These are phyloP conservation scores for Trichosanthes cucumerina DNA, from an alignment of 306 rosid species.

Conservation along the genomic window DNA sequence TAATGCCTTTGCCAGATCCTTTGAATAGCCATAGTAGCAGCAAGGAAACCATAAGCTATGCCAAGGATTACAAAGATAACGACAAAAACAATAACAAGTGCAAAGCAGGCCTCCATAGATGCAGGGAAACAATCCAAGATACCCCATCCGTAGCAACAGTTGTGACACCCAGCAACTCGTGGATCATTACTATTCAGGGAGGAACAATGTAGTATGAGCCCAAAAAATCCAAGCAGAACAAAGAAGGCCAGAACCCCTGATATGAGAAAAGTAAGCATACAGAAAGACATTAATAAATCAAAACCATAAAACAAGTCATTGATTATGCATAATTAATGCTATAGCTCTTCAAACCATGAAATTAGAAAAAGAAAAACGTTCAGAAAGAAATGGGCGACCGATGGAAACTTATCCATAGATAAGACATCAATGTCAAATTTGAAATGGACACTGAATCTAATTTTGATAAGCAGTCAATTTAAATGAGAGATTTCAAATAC, in stretches of 20 bases:
- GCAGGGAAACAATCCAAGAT: constrained; percentile 98
- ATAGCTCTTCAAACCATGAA: not conserved
- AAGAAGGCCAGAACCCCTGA: constrained; percentile 93
- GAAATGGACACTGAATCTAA: not conserved
- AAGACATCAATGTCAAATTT: not conserved
- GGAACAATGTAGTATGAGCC: constrained; percentile 91
- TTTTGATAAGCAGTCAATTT: not conserved
- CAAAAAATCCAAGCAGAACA: constrained; percentile 91
- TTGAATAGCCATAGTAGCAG: constrained; percentile 94
- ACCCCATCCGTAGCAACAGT: constrained; percentile 99
- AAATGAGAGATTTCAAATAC: not conserved
- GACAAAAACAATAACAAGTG: constrained; percentile 78
- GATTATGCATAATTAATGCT: not conserved
- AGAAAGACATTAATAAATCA: not conserved
- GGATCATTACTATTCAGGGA: constrained; percentile 79
- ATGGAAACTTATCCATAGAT: not conserved
- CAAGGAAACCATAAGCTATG: constrained; percentile 94
- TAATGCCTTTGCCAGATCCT: constrained; percentile 99
- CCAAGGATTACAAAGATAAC: constrained; percentile 97
- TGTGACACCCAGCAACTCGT: constrained; percentile 95
- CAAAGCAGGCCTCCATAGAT: constrained; percentile 99
- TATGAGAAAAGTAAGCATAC: not conserved
- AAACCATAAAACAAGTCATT: not conserved
- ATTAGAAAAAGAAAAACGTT: not conserved
- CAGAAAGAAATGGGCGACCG: not conserved